Evolutionary conservation across 2,329 filamentous ascomycete species (phyloP).

Genomic region (Arthrinium puccinioides): DNA sequence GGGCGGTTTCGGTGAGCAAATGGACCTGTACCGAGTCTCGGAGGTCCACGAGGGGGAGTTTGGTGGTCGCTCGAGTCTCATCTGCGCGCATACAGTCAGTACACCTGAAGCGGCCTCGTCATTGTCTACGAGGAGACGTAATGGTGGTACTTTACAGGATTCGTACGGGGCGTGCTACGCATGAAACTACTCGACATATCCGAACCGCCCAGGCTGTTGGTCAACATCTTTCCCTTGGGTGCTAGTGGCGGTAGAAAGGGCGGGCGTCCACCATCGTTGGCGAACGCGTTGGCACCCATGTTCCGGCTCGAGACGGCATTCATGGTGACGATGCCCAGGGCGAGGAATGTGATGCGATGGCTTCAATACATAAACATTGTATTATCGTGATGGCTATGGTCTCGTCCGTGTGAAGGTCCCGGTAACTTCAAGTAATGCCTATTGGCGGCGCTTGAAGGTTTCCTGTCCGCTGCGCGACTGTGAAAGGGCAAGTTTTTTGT

Average conservation of each 20-base stretch:
- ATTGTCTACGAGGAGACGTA: neutral
- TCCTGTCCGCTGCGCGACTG: no score
- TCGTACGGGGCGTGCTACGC: conserved; percentile 45
- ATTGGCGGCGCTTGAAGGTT: no score
- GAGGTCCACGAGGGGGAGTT: conserved; percentile 53
- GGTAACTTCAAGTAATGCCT: no score
- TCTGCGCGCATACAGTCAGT: conserved; percentile 26
- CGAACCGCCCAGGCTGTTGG: conserved; percentile 60
- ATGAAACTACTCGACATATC: conserved; percentile 48
- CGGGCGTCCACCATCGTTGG: conserved; percentile 9
- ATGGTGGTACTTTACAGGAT: conserved; percentile 43
- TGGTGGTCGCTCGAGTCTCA: conserved; percentile 43
- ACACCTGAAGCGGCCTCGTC: neutral
- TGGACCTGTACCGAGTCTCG: conserved; percentile 78
- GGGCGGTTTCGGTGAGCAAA: conserved; percentile 85
- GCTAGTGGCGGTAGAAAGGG: conserved; percentile 9
- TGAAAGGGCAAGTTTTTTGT: no score
- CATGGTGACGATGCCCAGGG: no score
- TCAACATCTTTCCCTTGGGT: conserved; percentile 40
- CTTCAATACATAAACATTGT: no score
- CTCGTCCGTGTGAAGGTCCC: no score
- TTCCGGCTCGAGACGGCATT: conserved; percentile 5
- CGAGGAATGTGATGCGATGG: no score
- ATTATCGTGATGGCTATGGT: no score
- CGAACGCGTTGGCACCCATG: conserved; percentile 32